phyloP scores from a whole-genome alignment of 1,139 yeast genomes.

The Komagataea norvegica region DNA sequence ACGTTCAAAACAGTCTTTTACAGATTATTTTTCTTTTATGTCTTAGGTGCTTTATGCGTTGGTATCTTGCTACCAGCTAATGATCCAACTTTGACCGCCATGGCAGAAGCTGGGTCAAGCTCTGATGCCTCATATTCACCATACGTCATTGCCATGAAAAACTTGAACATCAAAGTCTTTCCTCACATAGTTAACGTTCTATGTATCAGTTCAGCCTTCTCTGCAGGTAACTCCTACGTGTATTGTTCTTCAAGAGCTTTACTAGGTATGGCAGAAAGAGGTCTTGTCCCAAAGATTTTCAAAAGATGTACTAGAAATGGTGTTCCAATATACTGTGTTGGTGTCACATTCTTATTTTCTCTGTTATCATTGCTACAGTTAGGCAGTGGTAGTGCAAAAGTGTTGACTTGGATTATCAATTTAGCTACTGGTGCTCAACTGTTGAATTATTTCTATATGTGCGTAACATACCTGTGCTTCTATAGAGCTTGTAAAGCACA shows the following conservation, averaged over 20 bases:
- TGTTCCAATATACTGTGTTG: slow-evolving; percentile 46
- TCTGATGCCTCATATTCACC: slow-evolving; percentile 34
- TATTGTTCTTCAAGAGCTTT: slow-evolving; percentile 46
- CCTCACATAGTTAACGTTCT: slow-evolving; percentile 54
- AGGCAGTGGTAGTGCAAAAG: slow-evolving; percentile 35
- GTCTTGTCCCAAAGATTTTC: slow-evolving; percentile 48
- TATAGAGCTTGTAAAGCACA: slow-evolving; percentile 57
- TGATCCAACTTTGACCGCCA: slow-evolving; percentile 34
- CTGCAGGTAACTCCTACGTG: slow-evolving; percentile 58
- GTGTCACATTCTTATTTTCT: slow-evolving; percentile 39
- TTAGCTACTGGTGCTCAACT: slow-evolving; percentile 48
- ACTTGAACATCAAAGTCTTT: slow-evolving; percentile 41
- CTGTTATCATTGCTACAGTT: slow-evolving; percentile 36
- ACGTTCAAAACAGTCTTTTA: slow-evolving; percentile 69
- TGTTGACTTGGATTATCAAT: slow-evolving; percentile 44
- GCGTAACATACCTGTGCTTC: slow-evolving; percentile 51
- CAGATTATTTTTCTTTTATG: slow-evolving; percentile 67
- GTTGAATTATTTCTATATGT: slow-evolving; percentile 43
- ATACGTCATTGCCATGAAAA: slow-evolving; percentile 48
- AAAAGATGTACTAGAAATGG: slow-evolving; percentile 40
- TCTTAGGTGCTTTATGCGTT: slow-evolving; percentile 61
- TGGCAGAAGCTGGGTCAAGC: slow-evolving; percentile 52
- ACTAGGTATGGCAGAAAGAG: slow-evolving; percentile 46
- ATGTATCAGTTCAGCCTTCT: slow-evolving; percentile 49
- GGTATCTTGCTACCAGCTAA: slow-evolving; percentile 35